phyloP scores from a whole-genome alignment of 176 grass and related monocot genomes.

The Paspalum notatum region DNA sequence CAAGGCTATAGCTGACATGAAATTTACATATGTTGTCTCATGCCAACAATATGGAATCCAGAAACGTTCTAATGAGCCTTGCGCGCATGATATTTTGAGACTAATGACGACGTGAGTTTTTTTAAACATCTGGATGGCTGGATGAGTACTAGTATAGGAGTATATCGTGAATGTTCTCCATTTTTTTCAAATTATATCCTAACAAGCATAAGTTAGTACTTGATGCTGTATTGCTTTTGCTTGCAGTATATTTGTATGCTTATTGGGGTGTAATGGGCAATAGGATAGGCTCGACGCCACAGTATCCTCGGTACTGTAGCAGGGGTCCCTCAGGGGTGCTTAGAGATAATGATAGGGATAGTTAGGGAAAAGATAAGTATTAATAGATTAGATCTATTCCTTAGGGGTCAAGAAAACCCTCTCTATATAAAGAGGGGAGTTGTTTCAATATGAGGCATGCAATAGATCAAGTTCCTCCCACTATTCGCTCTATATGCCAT shows the following conservation, averaged over 20 bases:
- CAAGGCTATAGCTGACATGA: slow-evolving; percentile 98
- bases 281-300: too few species aligned
- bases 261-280: too few species aligned
- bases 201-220: neutral
- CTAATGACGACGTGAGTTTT: slow-evolving; percentile 87
- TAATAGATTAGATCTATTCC: too few species aligned
- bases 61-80: slow-evolving; percentile 72
- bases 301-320: too few species aligned
- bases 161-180: neutral
- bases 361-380: too few species aligned
- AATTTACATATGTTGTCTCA: slow-evolving; percentile 98
- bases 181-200: slow-evolving; percentile 19
- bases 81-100: slow-evolving; percentile 90
- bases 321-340: too few species aligned
- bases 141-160: slow-evolving; percentile 1
- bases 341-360: too few species aligned
- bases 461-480: too few species aligned
- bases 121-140: neutral
- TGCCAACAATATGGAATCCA: slow-evolving; percentile 96
- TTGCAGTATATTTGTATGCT: slow-evolving; percentile 14
- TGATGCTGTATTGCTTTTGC: neutral
- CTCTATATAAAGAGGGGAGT: too few species aligned
- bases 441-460: too few species aligned
- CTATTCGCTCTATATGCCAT: too few species aligned
- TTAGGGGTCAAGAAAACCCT: too few species aligned